Evolutionary conservation across 345 rosid genomes (phyloP).

Genomic region (Capsella bursapastoris): DNA sequence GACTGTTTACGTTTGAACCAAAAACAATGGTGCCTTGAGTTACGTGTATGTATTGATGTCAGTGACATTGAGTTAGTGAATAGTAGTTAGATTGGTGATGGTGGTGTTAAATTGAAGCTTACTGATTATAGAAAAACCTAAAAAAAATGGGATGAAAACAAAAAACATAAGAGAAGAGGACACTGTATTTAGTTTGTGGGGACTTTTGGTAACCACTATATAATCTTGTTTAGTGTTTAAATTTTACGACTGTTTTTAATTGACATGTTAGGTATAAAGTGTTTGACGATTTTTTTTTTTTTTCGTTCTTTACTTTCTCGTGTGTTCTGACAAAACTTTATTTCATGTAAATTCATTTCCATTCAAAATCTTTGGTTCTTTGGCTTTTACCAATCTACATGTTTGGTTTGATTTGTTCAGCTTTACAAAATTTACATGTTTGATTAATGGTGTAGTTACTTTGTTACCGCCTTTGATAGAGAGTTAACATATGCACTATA

Average conservation of each 20-base stretch:
- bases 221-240: conserved; percentile 18
- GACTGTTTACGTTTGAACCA: conserved; percentile 21
- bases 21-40: background rate
- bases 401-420: background rate
- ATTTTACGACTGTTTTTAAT: conserved; percentile 19
- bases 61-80: conserved; percentile 4
- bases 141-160: background rate
- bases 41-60: conserved; percentile 7
- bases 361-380: background rate
- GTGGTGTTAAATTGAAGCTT: conserved; percentile 8
- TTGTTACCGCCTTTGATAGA: background rate
- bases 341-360: background rate
- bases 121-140: background rate
- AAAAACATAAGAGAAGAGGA: background rate
- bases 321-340: conserved; percentile 3
- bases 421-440: too few relatives aligned
- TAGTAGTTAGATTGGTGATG: conserved; percentile 5
- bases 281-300: background rate
- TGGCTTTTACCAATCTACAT: conserved; percentile 5
- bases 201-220: conserved; percentile 12
- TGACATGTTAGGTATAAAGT: conserved; percentile 31
- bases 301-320: background rate
- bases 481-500: background rate
- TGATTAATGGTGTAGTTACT: too few relatives aligned
- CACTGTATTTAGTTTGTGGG: conserved; percentile 7